Conservation (phyloP, 1,284 basidiomycete species). For the Marasmius oreades region DNA sequence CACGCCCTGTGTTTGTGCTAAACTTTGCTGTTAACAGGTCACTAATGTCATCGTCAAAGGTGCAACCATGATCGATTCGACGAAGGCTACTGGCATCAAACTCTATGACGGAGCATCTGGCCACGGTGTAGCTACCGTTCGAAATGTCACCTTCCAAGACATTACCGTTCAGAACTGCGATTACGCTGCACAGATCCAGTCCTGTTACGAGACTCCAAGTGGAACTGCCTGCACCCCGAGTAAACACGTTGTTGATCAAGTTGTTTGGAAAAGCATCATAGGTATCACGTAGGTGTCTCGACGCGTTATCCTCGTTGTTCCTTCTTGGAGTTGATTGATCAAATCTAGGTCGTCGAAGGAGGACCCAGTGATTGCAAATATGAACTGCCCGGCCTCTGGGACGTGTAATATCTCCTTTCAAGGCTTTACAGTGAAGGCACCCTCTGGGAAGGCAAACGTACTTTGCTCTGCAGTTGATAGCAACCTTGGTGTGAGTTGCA, state of each 20-base stretch:
- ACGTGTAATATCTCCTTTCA: slow-evolving; percentile 24
- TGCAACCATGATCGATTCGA: slow-evolving; percentile 27
- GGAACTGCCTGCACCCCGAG: slow-evolving; percentile 23
- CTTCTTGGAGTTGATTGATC: neutral
- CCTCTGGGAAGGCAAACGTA: slow-evolving; percentile 22
- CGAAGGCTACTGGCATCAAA: slow-evolving; percentile 30
- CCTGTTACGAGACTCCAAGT: slow-evolving; percentile 23
- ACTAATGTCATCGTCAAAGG: slow-evolving; percentile 24
- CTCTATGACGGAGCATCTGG: slow-evolving; percentile 25
- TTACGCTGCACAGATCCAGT: slow-evolving; percentile 30
- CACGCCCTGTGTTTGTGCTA: neutral
- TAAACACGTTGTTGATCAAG: slow-evolving; percentile 21
- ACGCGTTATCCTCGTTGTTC: neutral
- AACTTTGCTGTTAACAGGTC: slow-evolving; percentile 16
- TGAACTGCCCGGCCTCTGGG: slow-evolving; percentile 24
- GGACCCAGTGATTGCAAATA: slow-evolving; percentile 23
- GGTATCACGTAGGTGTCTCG: slow-evolving; percentile 24
- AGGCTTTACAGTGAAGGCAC: slow-evolving; percentile 22
- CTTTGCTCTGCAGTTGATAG: slow-evolving; percentile 26
- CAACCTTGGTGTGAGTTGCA: slow-evolving; percentile 22
- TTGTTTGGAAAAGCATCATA: slow-evolving; percentile 22
- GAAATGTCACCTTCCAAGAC: slow-evolving; percentile 27
- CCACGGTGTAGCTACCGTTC: slow-evolving; percentile 28
- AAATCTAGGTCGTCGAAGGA: slow-evolving; percentile 20
- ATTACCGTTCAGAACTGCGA: slow-evolving; percentile 29